Evolutionary conservation across 768 basidiomycete species (phyloP), one percentile per base, ranked within the genome.

Genomic region (Tephrocybe sp.): DNA sequence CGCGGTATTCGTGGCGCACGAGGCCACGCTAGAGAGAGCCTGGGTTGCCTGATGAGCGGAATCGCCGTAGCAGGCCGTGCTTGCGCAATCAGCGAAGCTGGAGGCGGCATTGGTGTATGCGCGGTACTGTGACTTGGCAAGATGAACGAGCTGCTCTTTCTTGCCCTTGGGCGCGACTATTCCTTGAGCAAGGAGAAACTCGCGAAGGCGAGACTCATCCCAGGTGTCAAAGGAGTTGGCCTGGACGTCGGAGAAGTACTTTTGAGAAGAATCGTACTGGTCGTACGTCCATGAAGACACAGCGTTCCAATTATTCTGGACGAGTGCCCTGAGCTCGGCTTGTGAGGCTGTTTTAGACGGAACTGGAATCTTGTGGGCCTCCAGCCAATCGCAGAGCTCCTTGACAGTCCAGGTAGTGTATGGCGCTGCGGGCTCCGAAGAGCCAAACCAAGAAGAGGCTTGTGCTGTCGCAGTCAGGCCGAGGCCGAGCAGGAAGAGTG

Each of bases 111-210:
- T 69, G 15, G 72, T 76, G 65, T 85, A 90, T 6, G 75, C 73
- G 8, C 72, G 68, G 60, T 88, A 88, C 65, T 81, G 79, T 54
- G 81, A 77, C 71, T 88, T 88, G 23, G 90, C 93, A 34, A 90
- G 76, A 14, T 88, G 70, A 18, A 89, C 74, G 18, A 98, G 82
- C 61, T 93, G 81, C 63, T 97, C 95, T 49, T 79, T 76, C 2
- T 85, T 85, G 2, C 88, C 87, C 24, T 80, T 78, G 12, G 95
- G 94, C 5, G 86, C 80, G 44, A 98, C 83, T 53, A 96, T 75
- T 36, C 94, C 94, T 58, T 96, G 88, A 61, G 90, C 81, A 48
- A 97, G 80, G 10, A 98, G 76, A 70, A 88, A 96, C 56, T 88
- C 75, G 61, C 94, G 83, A 18, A 97, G 75, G 24, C 77, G 78